Base-by-base conservation (phyloP, 345 rosid species). In the Lenwebbia sp. region DNA sequence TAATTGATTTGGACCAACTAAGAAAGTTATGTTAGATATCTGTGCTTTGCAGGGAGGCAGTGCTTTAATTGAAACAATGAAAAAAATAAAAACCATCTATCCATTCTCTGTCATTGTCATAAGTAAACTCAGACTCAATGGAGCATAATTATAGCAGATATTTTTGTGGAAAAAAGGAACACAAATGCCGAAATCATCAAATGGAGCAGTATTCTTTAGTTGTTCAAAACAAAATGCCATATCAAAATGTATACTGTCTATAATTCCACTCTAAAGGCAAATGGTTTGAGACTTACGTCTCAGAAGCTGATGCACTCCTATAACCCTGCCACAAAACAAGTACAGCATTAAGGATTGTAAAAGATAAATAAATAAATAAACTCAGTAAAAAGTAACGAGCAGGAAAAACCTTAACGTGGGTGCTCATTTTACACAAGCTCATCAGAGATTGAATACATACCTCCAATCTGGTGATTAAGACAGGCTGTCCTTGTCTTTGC, bases 401-500 rank as follows among this genome's bases (percentile, higher is more conserved):
- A 65, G 28, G 55, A 50, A 49, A 37, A 70, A 47, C 23, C 25
- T 15, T 62, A 83, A 41, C 9, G 10, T 12, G 13, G 85, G 52
- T 70, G 26, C 25, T 70, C 47, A 37, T 70, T 70, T 65, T 33
- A 65, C 53, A 54, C 7, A 70, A 83, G 5, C 33, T n/a, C 83
- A 62, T 17, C 44, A 49, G n/a, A 56, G 62, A 7, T 4, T 54
- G 83, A 85, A 51, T 44, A 86, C 94, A 90, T 90, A 97, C 99
- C 92, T 97, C 99, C 88, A 97, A 90, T 90, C 91, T 93, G 91
- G 99, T 97, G 89, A 97, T 96, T 85, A 96, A 96, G 86, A 97
- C 98, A 65, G 98, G 99, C 89, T 97, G 99, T 85, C 99, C 96
- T 90, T 97, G 99, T 86, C 98, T 93, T 90, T 95, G 98, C 82